Evolutionary conservation across 139 green algal genomes (phyloP), one percentile per base, ranked within the genome.

Genomic region (Ostreobium quekettii): DNA sequence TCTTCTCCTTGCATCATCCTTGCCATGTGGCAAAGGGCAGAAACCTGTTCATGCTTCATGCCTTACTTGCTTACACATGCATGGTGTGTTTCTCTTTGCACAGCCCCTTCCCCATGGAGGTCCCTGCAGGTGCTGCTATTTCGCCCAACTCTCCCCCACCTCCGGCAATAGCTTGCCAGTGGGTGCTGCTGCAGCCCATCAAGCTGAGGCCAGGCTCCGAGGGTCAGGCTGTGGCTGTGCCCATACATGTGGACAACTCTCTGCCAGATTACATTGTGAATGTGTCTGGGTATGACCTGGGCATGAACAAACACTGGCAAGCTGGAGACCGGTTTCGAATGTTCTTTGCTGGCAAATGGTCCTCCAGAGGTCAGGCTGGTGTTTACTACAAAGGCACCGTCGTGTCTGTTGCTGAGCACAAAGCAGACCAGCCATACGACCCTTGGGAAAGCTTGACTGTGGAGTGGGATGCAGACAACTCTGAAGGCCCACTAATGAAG

Each of bases 181-280:
- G 88, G 88, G 67, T 91, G 63, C 70, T 92, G 48, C 74, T 95
- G 66, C 73, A 77, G 7, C 80, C 81, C 28, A 60, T 60, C 19
- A 48, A 38, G 29, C 60, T 66, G 0, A 74, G 70, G 19, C 64
- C 82, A 58, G 31, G 33, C 60, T 6, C 61, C 62, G 28, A 42
- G 66, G 47, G 24, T 32, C 11, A 3, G 8, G 5, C 66, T 4
- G 35, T 87, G 3, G 71, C 73, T 0, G 36, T 86, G 70, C 80
- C 83, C 28, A 67, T 91, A 5, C 81, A 81, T 56, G 73, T 85
- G 3, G 83, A 93, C 75, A 75, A 69, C 24, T 37, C 38, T n/a
- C 81, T 94, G 72, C 86, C 88, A 2, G 85, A 93, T 70, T 94
- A 74, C 63, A 60, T 94, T 4, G 80, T 94, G 19, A 68, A 60